phyloP scores from a whole-genome alignment of 768 basidiomycete species.

The Russula earlei region DNA sequence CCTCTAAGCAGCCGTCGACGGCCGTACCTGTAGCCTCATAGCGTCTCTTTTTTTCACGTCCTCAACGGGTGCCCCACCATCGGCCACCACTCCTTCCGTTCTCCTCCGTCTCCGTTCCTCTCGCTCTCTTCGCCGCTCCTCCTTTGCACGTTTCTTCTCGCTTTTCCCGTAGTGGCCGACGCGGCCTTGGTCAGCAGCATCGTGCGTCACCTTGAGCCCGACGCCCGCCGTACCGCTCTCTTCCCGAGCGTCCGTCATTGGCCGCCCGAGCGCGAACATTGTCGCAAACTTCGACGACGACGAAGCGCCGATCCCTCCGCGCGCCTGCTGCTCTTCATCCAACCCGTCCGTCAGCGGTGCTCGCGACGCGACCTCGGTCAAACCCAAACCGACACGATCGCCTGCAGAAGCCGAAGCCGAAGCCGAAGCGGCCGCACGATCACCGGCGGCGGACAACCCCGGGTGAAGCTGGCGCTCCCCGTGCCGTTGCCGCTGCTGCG shows the following conservation, averaged over 20 bases:
- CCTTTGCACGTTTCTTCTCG: conserved; percentile 17
- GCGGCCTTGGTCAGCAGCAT: conserved; percentile 5
- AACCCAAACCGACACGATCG: conserved; percentile 21
- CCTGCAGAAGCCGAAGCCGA: conserved; percentile 5
- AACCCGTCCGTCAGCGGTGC: background rate
- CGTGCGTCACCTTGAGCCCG: background rate
- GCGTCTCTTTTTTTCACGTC: conserved; percentile 25
- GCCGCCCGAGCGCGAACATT: conserved; percentile 22
- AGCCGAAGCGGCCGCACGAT: conserved; percentile 16
- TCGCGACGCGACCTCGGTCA: conserved; percentile 1
- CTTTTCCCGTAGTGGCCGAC: conserved; percentile 21
- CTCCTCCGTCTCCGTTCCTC: conserved; percentile 27
- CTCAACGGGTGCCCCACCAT: background rate
- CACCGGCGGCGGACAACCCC: conserved; percentile 6
- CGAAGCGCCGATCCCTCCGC: conserved; percentile 19
- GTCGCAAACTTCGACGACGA: conserved; percentile 21
- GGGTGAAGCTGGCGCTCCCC: no score
- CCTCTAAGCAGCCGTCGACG: background rate
- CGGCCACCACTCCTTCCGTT: conserved; percentile 8
- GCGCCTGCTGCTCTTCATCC: conserved; percentile 10
- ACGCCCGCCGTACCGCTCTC: conserved; percentile 2
- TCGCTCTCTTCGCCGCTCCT: conserved; percentile 25
- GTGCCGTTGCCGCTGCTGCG: no score
- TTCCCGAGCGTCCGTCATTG: background rate
- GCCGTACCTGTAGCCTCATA: no score